Evolutionary conservation across 176 grass and related monocot genomes (phyloP), one percentile per base, ranked within the genome.

Genomic region (Hsuehochloa calcarea): DNA sequence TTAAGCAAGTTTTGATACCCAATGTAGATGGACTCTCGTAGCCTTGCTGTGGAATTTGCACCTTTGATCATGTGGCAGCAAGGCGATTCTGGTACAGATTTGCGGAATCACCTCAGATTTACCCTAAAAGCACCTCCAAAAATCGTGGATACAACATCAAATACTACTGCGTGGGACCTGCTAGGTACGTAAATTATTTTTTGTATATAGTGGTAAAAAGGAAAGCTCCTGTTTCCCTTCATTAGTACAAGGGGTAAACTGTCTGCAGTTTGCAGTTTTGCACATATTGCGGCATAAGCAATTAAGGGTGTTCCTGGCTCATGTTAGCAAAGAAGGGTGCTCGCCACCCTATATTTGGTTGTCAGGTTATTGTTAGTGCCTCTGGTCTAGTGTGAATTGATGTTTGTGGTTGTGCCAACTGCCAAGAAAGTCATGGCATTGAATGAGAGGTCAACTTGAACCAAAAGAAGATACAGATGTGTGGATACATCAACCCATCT

Each of bases 1-100:
- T 66, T 65, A 59, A 70, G 9, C 46, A n/a, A 77, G 12, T 19
- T 78, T 47, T 77, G 12, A 26, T 75, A 45, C 44, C 34, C n/a
- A 82, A 86, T 89, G 85, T 86, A 99, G 96, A 99, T 99, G 93
- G 90, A 99, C 70, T 91, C 96, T 72, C 69, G 85, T 87, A 96
- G 91, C 80, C 88, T 99, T 85, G 91, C 96, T 70, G 84, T 96
- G 78, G 96, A 99, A 90, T 85, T 99, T 68, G 86, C 93, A 23
- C 96, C 91, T 78, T 86, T 95, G 86, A 96, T 99, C 51, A 92
- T 99, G 89, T 90, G 93, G 91, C 87, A 87, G 60, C 87, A 96
- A 90, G 96, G 84, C 5, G 96, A 99, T 77, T 80, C 93, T 82
- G 90, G 91, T 51, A 91, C 90, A 56, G 91, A 98, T 90, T 78